Evolutionary conservation across 2,329 filamentous ascomycete genomes (phyloP), one percentile per base, ranked within the genome.

Genomic region (Neofusicoccum sp.): DNA sequence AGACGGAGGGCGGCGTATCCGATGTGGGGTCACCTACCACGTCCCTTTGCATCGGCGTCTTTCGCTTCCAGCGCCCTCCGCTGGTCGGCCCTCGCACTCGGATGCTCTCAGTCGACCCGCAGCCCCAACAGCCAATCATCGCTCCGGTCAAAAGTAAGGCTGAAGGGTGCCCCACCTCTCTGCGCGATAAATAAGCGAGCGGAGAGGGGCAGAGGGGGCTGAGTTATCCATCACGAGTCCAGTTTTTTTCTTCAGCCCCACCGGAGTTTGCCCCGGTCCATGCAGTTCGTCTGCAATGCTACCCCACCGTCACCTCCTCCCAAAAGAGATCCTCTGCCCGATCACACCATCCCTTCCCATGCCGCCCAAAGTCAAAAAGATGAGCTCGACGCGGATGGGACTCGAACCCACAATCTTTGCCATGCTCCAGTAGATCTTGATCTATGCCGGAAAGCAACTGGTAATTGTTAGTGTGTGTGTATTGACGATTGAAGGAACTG

Each of bases 371-470:
- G 31, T 2, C 8, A 43, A 44, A 44, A 4, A 33, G 8, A 56
- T 3, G 7, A 44, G 4, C 2, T 6, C 61, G 61, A 62, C 61
- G 61, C 61, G 61, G 61, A 62, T 56, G 61, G 50, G 61, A 62
- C 61, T 62, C 61, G 61, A 62, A 62, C 61, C 50, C 61, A 56
- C 61, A 62, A 56, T 62, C 61, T 62, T 62, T 56, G 61, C 61
- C 61, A 62, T 29, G n/a, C 6, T 62, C 48, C 48, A 22, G 12
- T 4, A 28, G 45, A 49, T n/a, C 22, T 22, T 12, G 6, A 39
- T 43, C 31, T 11, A 36, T 6, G 14, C 48, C 36, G 56, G 56
- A 59, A 59, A 59, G 56, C 56, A 45, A 59, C 49, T 39, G 22
- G n/a, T 22, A 28, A 36, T 28, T 36, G 29, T 52, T 52, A 52